These are phyloP conservation scores for Cicer arietinum DNA, from an alignment of 306 rosid species.

Conservation along the genomic window DNA sequence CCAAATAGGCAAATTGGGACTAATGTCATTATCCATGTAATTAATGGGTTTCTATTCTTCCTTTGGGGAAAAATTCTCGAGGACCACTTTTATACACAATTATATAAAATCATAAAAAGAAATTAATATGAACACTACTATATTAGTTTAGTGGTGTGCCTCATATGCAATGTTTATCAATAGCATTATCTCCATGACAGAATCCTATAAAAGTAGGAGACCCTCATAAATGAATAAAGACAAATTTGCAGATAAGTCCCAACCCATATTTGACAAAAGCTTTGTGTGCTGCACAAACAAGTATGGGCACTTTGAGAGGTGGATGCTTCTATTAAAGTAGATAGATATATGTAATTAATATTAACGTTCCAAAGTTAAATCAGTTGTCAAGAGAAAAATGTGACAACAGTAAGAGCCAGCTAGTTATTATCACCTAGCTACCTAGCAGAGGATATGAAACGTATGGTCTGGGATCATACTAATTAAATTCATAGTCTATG, in stretches of 20 bases:
- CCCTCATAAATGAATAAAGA: slow-evolving; percentile 59
- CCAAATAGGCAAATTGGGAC: slow-evolving; percentile 9
- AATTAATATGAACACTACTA: slow-evolving; percentile 5
- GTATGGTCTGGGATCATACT: not conserved
- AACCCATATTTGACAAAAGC: slow-evolving; percentile 36
- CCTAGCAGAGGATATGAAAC: not conserved
- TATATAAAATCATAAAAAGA: slow-evolving; percentile 23
- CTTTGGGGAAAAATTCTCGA: slow-evolving; percentile 11
- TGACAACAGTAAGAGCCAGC: slow-evolving; percentile 29
- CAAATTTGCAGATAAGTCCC: slow-evolving; percentile 55
- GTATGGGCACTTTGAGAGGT: slow-evolving; percentile 54
- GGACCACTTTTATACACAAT: slow-evolving; percentile 35
- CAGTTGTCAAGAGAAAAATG: slow-evolving; percentile 35
- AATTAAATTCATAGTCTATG: not conserved
- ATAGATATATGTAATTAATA: slow-evolving; percentile 32
- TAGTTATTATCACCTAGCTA: not conserved
- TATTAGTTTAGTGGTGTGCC: not conserved
- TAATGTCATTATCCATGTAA: slow-evolving; percentile 36
- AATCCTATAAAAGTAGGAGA: slow-evolving; percentile 49
- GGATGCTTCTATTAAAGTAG: slow-evolving; percentile 37
- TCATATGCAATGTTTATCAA: slow-evolving; percentile 46
- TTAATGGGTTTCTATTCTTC: slow-evolving; percentile 28
- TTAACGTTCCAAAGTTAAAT: slow-evolving; percentile 10
- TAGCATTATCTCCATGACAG: slow-evolving; percentile 52
- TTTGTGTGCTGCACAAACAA: slow-evolving; percentile 39